Evolutionary conservation across 225 moss, liverwort and hornwort species (phyloP), one percentile per base, ranked within the genome.

Genomic region (Anthoceros angustus): DNA sequence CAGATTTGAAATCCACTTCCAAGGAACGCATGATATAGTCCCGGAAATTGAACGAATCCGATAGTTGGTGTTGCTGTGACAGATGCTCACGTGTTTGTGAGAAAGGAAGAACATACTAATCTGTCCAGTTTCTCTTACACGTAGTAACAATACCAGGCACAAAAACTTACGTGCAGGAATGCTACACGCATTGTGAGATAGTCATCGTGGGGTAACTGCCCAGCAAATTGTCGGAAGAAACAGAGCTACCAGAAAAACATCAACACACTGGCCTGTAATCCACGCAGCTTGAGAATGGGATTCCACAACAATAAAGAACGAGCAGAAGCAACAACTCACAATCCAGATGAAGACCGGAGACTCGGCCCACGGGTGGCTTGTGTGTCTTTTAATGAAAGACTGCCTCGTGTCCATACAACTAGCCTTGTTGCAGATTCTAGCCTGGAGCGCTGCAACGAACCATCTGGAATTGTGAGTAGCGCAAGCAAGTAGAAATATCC

Each of bases 101-200:
- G 1, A 9, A 24, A 20, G 43, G 42, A 41, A 9, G 32, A 39
- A 3, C 8, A 4, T 39, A 7, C 7, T 2, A n/a, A 2, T 24
- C 62, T 26, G 41, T 60, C 5, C 16, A 63, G 23, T 62, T 42
- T 25, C 16, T 42, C 45, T 45, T 5, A 12, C n/a, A 2, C 8
- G n/a, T 68, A n/a, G n/a, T n/a, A n/a, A n/a, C n/a, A n/a, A n/a
- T n/a, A 14, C 21, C 3, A 20, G 21, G 41, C 16, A 41, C 39
- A 10, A 50, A n/a, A 7, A 80, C 87, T 66, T 71, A 95, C 94
- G 69, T 78, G 76, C 64, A 95, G 70, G 69, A 95, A 95, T 43
- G 86, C 88, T 8, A 86, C 78, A n/a, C 94, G 90, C 12, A 95
- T 79, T 42, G 81, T 79, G 63, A 88, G 72, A 77, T 95, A 95